These are phyloP conservation scores for Pleurozium schreberi DNA, from an alignment of 225 moss, liverwort and hornwort species.

Conservation along the genomic window DNA sequence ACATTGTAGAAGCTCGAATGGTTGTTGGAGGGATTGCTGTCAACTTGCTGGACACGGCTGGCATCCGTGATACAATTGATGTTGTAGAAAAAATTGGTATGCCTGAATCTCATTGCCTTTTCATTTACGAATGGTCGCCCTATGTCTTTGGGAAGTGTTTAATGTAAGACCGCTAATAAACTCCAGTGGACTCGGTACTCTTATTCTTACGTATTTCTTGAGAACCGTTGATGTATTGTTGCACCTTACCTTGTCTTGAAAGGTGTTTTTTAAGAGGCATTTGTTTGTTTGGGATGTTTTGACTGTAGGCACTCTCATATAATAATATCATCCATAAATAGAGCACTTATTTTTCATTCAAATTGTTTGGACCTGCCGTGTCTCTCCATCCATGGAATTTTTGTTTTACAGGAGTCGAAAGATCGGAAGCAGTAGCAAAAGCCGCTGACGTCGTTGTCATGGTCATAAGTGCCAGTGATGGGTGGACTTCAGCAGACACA, in stretches of 20 bases:
- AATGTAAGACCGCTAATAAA: background rate
- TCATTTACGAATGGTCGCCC: background rate
- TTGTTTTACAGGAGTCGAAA: constrained; percentile 58
- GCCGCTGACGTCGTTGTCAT: constrained; percentile 76
- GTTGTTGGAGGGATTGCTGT: constrained; percentile 83
- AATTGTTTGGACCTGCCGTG: background rate
- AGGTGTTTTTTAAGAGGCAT: background rate
- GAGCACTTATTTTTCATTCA: background rate
- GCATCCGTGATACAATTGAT: constrained; percentile 78
- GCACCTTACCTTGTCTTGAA: background rate
- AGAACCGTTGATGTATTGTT: background rate
- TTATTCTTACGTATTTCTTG: background rate
- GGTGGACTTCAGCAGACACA: constrained; percentile 66
- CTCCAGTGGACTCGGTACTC: background rate
- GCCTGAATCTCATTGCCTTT: background rate
- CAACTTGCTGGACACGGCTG: constrained; percentile 88
- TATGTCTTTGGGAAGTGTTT: background rate
- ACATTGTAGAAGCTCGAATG: constrained; percentile 82
- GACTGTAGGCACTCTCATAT: background rate
- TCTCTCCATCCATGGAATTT: background rate
- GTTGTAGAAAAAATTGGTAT: constrained; percentile 79
- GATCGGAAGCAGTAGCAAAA: constrained; percentile 76
- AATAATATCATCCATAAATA: background rate
- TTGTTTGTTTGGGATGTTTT: background rate
- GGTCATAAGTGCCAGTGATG: constrained; percentile 94